Base-by-base conservation (phyloP, 75 land plant species). In the Pinus taeda region DNA sequence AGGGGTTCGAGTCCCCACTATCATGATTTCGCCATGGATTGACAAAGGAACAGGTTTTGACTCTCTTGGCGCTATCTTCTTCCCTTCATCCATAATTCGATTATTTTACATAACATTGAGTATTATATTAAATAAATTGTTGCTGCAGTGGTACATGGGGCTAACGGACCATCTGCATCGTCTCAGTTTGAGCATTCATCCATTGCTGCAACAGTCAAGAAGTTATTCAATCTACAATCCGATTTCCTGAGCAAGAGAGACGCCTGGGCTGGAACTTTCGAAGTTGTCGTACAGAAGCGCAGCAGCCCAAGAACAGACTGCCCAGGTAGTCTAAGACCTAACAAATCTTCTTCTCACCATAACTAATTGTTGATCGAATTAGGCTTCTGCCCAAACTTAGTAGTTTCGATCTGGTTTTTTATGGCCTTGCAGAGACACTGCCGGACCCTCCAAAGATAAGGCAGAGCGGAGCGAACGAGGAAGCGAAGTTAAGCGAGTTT, bases 201-300 rank as follows among this genome's bases (percentile, higher is more conserved):
- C 3, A 85, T 95, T 4, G 88, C 98, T n/a, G 98, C 98, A 30
- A 95, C 98, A 0, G 91, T 95, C 13, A 88, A 90, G 81, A 96
- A 93, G 80, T 88, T 96, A 8, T 93, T 93, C 84, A 87, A 90
- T 75, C 90, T 96, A 59, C 83, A 84, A 63, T 80, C 89, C 39
- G 74, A 81, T 7, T 92, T 82, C 75, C 82, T 96, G 55, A 93
- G 94, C 8, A 84, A 85, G 75, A 87, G 99, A 37, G 99, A 93
- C 76, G 95, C 82, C 36, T 96, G 99, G 99, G 99, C 99, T 12
- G 99, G 93, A 8, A 85, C 97, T 11, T 93, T 96, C 57, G 99
- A 96, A 62, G 58, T 70, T 75, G 70, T 91, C 56, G 71, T 96
- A 57, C 77, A 79, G 60, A 77, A 77, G 39, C 75, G 93, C 20